These are phyloP conservation scores for Ramalina intermedia DNA, from an alignment of 495 filamentous ascomycete species.

Conservation along the genomic window DNA sequence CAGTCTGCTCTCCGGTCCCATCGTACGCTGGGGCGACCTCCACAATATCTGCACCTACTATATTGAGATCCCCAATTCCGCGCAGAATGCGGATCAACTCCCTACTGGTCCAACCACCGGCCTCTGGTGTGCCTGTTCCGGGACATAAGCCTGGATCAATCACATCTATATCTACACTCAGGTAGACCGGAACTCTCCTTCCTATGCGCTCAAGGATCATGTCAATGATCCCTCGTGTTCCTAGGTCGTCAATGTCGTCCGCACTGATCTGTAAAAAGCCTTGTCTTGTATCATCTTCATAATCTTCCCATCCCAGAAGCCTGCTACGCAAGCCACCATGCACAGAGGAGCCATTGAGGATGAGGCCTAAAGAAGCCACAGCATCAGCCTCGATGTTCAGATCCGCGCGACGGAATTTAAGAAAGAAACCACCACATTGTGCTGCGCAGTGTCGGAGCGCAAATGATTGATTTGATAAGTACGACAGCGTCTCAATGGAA, in stretches of 20 bases:
- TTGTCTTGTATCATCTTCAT: slow-evolving; percentile 45
- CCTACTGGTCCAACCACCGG: slow-evolving; percentile 37
- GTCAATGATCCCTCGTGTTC: slow-evolving; percentile 41
- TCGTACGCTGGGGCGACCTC: slow-evolving; percentile 83
- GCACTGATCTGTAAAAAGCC: slow-evolving; percentile 51
- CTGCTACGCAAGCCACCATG: slow-evolving; percentile 68
- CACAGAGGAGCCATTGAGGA: slow-evolving; percentile 51
- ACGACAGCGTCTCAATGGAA: too few relatives aligned
- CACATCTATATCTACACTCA: slow-evolving; percentile 66
- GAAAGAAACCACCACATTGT: too few relatives aligned
- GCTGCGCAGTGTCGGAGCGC: too few relatives aligned
- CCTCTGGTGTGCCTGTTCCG: slow-evolving; percentile 60
- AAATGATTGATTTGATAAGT: too few relatives aligned
- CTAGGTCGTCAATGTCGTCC: slow-evolving; percentile 51
- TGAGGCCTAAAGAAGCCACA: slow-evolving; percentile 21
- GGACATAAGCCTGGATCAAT: slow-evolving; percentile 48
- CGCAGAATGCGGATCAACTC: slow-evolving; percentile 58
- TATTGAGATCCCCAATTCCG: slow-evolving; percentile 53
- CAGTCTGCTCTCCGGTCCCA: slow-evolving; percentile 69
- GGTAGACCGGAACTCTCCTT: slow-evolving; percentile 49
- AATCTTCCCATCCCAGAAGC: slow-evolving; percentile 56
- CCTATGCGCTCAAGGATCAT: slow-evolving; percentile 44
- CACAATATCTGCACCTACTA: slow-evolving; percentile 66
- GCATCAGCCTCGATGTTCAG: too few relatives aligned
- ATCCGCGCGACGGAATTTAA: too few relatives aligned